These are phyloP conservation scores for Dipteronia dyeriana DNA, from an alignment of 345 rosid genomes.

Conservation along the genomic window DNA sequence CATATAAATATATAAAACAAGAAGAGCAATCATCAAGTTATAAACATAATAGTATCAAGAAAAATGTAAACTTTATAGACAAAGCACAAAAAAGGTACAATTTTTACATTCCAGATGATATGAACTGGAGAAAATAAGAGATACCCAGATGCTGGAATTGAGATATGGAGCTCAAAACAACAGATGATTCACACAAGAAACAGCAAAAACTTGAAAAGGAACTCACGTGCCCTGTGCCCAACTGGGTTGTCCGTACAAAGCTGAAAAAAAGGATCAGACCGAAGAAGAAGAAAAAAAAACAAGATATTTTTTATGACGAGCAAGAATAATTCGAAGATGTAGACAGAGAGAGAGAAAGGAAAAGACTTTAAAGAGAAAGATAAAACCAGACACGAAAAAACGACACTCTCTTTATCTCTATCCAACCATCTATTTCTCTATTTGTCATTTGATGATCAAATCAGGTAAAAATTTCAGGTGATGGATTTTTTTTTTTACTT, in stretches of 20 bases:
- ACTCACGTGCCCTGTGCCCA: conserved; percentile 15
- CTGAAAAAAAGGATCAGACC: background rate
- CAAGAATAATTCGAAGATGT: conserved; percentile 6
- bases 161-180: conserved; percentile 10
- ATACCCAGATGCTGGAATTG: conserved; percentile 15
- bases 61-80: background rate
- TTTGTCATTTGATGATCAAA: background rate
- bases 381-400: background rate
- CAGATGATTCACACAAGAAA: background rate
- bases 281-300: background rate
- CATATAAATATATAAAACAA: background rate
- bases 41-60: no score
- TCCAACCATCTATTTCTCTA: no score
- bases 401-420: background rate
- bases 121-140: background rate
- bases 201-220: background rate
- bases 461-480: background rate
- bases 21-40: background rate
- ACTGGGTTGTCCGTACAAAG: background rate
- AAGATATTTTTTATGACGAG: background rate
- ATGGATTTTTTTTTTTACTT: no score
- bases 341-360: background rate
- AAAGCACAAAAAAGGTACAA: background rate
- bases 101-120: background rate
- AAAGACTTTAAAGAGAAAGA: background rate